A percentile compares a stretch with the other conserved stretches of the same genome.
Conservation (phyloP, 2,329 filamentous ascomycete genomes). For the Coniochaeta ligniaria region DNA sequence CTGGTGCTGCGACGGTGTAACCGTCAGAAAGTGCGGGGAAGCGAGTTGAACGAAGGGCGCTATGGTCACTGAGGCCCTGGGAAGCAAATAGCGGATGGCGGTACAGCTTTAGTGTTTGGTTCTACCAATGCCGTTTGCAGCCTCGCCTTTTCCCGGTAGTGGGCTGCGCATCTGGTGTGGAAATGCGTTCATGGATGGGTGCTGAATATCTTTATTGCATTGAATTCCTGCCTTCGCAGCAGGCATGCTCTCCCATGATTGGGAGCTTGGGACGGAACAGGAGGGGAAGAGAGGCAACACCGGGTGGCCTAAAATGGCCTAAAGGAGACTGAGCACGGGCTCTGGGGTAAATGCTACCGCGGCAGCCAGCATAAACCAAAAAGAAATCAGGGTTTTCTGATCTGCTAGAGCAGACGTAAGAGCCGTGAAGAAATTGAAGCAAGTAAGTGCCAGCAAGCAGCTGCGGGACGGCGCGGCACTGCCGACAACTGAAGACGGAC, state of each 20-base stretch:
- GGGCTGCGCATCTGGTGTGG: neutral
- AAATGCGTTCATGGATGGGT: neutral
- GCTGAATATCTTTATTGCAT: neutral
- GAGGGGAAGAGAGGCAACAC: neutral
- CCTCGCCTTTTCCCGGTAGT: neutral
- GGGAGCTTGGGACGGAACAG: neutral
- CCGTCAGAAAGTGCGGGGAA: neutral
- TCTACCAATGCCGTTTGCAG: neutral
- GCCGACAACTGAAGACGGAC: neutral
- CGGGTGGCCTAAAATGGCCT: neutral
- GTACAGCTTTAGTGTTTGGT: neutral
- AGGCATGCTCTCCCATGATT: neutral
- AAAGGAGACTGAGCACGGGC: neutral
- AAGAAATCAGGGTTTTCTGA: neutral
- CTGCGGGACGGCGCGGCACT: neutral
- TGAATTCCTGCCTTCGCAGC: neutral
- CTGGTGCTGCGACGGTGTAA: neutral
- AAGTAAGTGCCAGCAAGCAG: neutral
- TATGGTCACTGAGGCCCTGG: neutral
- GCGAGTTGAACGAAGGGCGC: neutral
- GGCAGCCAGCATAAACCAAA: neutral
- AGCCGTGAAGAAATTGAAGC: neutral
- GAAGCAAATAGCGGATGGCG: neutral
- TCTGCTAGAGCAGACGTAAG: too few species aligned
- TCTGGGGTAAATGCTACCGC: conserved; percentile 1